Percentiles rank a stretch among this genome's conserved stretches.
These are phyloP conservation scores for Styphnolobium japonicum DNA, from an alignment of 306 rosid genomes.

Conservation along the genomic window DNA sequence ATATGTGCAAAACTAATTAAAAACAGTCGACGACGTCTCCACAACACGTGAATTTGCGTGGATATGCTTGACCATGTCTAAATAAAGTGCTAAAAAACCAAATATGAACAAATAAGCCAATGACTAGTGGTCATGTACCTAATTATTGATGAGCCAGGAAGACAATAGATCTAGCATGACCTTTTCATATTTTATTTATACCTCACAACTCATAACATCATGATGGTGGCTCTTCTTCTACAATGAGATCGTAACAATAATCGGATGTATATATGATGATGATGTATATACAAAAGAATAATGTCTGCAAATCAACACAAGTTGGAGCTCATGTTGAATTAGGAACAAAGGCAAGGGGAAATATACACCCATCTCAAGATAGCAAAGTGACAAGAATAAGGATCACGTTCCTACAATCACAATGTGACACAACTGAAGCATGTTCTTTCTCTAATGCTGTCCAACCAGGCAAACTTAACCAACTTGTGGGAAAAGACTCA, in stretches of 20 bases:
- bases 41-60: conserved; percentile 27
- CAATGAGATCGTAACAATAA: conserved; percentile 8
- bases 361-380: conserved; percentile 20
- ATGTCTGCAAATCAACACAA: background rate
- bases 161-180: conserved; percentile 25
- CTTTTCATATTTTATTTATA: background rate
- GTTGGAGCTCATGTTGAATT: conserved; percentile 14
- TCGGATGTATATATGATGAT: background rate
- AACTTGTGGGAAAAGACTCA: background rate
- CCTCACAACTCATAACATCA: background rate
- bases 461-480: background rate
- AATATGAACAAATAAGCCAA: background rate
- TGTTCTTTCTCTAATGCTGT: conserved; percentile 3
- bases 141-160: conserved; percentile 26
- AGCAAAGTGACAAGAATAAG: conserved; percentile 31
- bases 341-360: conserved; percentile 15
- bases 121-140: background rate
- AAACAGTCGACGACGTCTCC: conserved; percentile 18
- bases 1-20: background rate
- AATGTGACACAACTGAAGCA: conserved; percentile 37
- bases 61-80: conserved; percentile 6
- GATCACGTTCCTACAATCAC: conserved; percentile 11
- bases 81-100: background rate
- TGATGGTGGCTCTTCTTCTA: conserved; percentile 1
- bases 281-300: background rate